Conservation (phyloP, 495 filamentous ascomycete species). For the Podospora tetraspora region DNA sequence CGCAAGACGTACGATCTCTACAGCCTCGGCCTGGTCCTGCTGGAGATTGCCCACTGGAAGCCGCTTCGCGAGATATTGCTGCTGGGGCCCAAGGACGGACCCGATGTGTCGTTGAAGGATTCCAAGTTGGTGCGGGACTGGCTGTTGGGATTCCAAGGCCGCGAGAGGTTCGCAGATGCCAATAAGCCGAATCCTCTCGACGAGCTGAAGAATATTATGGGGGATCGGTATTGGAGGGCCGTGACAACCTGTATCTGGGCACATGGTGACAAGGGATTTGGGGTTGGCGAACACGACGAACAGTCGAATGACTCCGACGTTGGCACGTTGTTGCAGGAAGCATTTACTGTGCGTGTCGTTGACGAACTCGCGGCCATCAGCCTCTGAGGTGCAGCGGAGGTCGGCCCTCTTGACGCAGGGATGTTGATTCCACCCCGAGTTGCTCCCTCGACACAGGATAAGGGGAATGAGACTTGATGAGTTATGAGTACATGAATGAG, state of each 20-base stretch:
- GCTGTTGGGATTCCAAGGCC: conserved; percentile 21
- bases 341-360: conserved; percentile 28
- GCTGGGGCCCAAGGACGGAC: conserved; percentile 20
- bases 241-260: conserved; percentile 30
- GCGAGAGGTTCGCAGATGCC: conserved; percentile 14
- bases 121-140: conserved; percentile 25
- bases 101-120: conserved; percentile 18
- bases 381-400: too few relatives aligned
- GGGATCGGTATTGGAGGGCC: conserved; percentile 24
- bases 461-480: neutral
- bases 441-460: neutral
- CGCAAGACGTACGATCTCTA: conserved; percentile 50
- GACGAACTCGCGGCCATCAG: conserved; percentile 20
- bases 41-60: conserved; percentile 51
- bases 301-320: conserved; percentile 24
- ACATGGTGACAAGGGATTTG: conserved; percentile 29
- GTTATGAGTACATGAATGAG: neutral
- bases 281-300: conserved; percentile 20
- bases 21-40: conserved; percentile 42
- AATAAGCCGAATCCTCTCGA: conserved; percentile 18
- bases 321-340: conserved; percentile 25
- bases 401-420: too few relatives aligned
- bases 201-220: conserved; percentile 23
- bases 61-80: conserved; percentile 38
- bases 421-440: too few relatives aligned